These are phyloP conservation scores for Xylaria polymorpha DNA, from an alignment of 2,329 filamentous ascomycete species.

Conservation along the genomic window DNA sequence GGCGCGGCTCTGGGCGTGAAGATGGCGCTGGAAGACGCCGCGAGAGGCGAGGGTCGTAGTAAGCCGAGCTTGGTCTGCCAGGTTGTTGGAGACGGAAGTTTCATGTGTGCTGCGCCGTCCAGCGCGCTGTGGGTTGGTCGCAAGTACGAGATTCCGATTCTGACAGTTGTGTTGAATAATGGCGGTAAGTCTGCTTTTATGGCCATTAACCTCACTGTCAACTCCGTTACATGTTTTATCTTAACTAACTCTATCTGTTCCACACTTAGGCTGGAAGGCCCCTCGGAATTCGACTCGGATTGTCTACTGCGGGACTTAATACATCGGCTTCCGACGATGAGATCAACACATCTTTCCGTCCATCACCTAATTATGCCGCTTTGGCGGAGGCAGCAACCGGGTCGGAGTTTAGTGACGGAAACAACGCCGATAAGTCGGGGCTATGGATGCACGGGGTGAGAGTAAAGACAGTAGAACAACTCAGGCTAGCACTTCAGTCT, in stretches of 20 bases:
- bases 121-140: conserved; percentile 62
- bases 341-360: conserved; percentile 45
- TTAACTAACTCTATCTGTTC: not conserved
- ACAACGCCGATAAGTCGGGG: conserved; percentile 16
- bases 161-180: conserved; percentile 64
- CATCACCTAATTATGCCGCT: conserved; percentile 45
- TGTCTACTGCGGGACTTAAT: conserved; percentile 42
- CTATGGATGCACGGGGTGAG: conserved; percentile 42
- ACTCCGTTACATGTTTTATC: not conserved
- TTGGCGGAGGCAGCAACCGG: conserved; percentile 45
- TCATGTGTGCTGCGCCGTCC: conserved; percentile 61
- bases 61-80: conserved; percentile 58
- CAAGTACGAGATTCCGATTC: conserved; percentile 60
- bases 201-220: not conserved
- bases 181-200: conserved; percentile 53
- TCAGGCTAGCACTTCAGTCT: conserved; percentile 35
- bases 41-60: conserved; percentile 58
- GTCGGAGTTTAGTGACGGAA: conserved; percentile 33
- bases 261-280: conserved; percentile 44
- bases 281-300: conserved; percentile 44
- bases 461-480: conserved; percentile 37
- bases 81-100: conserved; percentile 62
- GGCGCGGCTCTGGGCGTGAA: conserved; percentile 82
- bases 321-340: conserved; percentile 44
- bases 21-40: conserved; percentile 67